These are phyloP conservation scores for Emmonsiellopsis sp. DNA, from an alignment of 2,329 filamentous ascomycete genomes.

Conservation along the genomic window DNA sequence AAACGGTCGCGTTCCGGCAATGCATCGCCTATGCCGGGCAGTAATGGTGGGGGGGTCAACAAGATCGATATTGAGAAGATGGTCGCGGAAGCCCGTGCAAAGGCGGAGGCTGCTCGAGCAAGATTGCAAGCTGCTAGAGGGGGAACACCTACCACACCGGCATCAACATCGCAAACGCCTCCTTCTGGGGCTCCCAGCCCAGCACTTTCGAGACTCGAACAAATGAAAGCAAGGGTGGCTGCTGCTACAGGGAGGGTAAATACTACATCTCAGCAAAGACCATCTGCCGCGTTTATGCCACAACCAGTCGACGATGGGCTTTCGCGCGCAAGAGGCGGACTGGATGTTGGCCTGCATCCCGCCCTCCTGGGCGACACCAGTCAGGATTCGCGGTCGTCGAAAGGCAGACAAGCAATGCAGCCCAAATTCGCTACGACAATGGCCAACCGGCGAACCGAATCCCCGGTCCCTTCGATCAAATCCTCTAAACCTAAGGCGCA, in stretches of 20 bases:
- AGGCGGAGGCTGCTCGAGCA: conserved; percentile 41
- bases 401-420: conserved; percentile 35
- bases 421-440: conserved; percentile 47
- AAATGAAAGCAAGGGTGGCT: conserved; percentile 70
- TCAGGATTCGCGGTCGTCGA: conserved; percentile 35
- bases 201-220: conserved; percentile 60
- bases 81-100: conserved; percentile 40
- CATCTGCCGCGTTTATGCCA: conserved; percentile 31
- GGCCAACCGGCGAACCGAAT: conserved; percentile 45
- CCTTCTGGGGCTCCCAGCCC: conserved; percentile 23
- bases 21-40: conserved; percentile 38
- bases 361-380: conserved; percentile 51
- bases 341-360: conserved; percentile 70
- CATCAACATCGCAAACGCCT: conserved; percentile 27
- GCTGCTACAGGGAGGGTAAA: conserved; percentile 55
- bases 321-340: conserved; percentile 51
- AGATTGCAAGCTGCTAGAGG: conserved; percentile 33
- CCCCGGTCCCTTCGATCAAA: conserved; percentile 25
- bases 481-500: conserved; percentile 39
- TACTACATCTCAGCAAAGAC: conserved; percentile 37
- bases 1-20: conserved; percentile 43
- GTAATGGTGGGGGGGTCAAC: conserved; percentile 24
- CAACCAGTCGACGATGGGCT: conserved; percentile 41
- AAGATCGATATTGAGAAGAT: conserved; percentile 40
- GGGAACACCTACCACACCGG: conserved; percentile 15